Evolutionary conservation across 768 basidiomycete genomes (phyloP), one percentile per base, ranked within the genome.

Genomic region (Punctularia strigosozonata): DNA sequence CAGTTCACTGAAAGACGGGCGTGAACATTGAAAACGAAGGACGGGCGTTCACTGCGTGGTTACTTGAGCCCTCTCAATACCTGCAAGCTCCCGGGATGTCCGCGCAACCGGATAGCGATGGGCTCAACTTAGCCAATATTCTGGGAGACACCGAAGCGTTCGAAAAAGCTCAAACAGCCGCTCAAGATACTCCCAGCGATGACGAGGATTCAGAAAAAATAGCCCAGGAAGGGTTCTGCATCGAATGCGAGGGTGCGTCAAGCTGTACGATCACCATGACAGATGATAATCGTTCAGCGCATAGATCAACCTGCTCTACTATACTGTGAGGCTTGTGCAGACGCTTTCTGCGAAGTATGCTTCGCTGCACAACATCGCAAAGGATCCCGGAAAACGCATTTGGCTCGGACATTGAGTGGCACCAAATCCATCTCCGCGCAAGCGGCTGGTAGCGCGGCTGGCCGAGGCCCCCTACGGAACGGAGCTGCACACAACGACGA

Each of bases 301-400:
- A 12, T 19, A 90, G 87, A 90, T 62, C 87, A 90, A 54, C 85
- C 87, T 40, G 82, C 84, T 4, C 73, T 84, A 51, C 50, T 89
- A 17, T 56, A 64, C 37, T 90, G 87, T 51, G 75, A 80, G 50
- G 68, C 70, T 8, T 90, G 87, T 53, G 60, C 51, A 3, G 87
- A 89, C 52, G 56, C 65, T 15, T 89, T 77, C 50, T 89, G 87
- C 43, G 80, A 87, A 52, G 87, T 90, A 18, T 90, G 87, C 65
- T 90, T 81, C 55, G 72, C 80, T 7, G 73, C 86, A 1, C 84
- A 84, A 51, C 87, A 90, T 56, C 65, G 86, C 34, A 90, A 89
- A 49, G 87, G 87, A 6, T 67, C 77, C 2, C 68, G 87, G 36
- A 86, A 79, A 55, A 56, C 55, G 25, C 87, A 89, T 53, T 51